Evolutionary conservation across 306 rosid genomes (phyloP).

Genomic region (Trifolium subterraneum): DNA sequence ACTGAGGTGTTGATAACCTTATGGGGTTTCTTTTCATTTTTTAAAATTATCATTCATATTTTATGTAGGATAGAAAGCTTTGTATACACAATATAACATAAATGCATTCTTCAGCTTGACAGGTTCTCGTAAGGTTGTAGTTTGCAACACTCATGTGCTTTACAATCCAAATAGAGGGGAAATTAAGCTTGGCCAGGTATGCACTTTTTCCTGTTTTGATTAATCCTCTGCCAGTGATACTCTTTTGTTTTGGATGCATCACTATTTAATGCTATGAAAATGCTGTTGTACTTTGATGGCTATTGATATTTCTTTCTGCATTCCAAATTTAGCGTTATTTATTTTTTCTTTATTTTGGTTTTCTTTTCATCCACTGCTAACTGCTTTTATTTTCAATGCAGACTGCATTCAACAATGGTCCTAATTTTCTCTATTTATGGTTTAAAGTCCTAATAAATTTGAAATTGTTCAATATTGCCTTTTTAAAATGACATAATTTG

Average conservation of each 20-base stretch:
- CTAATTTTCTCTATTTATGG: neutral
- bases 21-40: conserved; percentile 28
- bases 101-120: conserved; percentile 58
- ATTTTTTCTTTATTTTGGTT: conserved; percentile 2
- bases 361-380: conserved; percentile 10
- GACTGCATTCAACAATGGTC: neutral
- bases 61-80: conserved; percentile 12
- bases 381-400: neutral
- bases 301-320: neutral
- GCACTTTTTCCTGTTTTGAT: conserved; percentile 29
- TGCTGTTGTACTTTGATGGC: conserved; percentile 1
- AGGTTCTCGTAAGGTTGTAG: conserved; percentile 66
- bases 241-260: conserved; percentile 25
- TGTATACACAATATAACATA: conserved; percentile 35
- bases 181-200: conserved; percentile 96
- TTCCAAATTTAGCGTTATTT: neutral
- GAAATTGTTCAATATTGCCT: conserved; percentile 6
- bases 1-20: conserved; percentile 8
- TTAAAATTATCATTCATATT: neutral
- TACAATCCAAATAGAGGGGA: conserved; percentile 94
- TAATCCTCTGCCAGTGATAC: conserved; percentile 7
- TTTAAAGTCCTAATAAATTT: neutral
- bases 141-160: conserved; percentile 91
- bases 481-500: conserved; percentile 7
- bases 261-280: neutral